phyloP scores from a whole-genome alignment of 768 basidiomycete species.

The Amanita thiersii region DNA sequence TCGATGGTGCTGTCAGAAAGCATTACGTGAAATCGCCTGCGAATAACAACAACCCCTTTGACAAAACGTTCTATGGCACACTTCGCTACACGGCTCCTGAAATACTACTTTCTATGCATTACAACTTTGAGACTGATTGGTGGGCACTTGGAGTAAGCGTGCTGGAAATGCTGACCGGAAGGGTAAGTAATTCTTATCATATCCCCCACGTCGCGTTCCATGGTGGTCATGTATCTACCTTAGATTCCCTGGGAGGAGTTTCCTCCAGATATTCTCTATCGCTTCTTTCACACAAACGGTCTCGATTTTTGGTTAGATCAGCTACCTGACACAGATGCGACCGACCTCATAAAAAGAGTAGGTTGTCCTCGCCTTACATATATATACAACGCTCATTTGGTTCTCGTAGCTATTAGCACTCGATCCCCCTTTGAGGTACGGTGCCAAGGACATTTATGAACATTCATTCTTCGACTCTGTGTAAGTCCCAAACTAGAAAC shows the following conservation, averaged over 20 bases:
- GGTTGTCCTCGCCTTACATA: neutral
- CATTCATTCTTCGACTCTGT: slow-evolving; percentile 10
- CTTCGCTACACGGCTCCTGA: slow-evolving; percentile 12
- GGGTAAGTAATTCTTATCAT: slow-evolving; percentile 5
- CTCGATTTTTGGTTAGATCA: no score
- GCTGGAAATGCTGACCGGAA: slow-evolving; percentile 11
- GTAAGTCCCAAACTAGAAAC: slow-evolving; percentile 2
- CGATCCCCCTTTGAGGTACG: slow-evolving; percentile 7
- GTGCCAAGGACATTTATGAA: neutral
- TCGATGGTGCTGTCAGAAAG: neutral
- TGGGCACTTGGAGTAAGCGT: slow-evolving; percentile 11
- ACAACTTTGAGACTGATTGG: slow-evolving; percentile 7
- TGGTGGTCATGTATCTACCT: neutral
- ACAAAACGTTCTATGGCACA: slow-evolving; percentile 10
- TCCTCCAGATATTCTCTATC: no score
- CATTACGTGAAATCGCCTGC: neutral
- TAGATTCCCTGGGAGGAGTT: slow-evolving; percentile 5
- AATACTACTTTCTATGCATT: neutral
- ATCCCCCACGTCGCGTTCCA: neutral
- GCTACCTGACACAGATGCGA: neutral
- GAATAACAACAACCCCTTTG: neutral
- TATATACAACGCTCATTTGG: neutral
- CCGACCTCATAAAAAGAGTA: neutral
- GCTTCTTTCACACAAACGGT: no score
- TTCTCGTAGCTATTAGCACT: neutral